Conservation (phyloP, 441 rosid species). For the Pelargonium fulgidum region DNA sequence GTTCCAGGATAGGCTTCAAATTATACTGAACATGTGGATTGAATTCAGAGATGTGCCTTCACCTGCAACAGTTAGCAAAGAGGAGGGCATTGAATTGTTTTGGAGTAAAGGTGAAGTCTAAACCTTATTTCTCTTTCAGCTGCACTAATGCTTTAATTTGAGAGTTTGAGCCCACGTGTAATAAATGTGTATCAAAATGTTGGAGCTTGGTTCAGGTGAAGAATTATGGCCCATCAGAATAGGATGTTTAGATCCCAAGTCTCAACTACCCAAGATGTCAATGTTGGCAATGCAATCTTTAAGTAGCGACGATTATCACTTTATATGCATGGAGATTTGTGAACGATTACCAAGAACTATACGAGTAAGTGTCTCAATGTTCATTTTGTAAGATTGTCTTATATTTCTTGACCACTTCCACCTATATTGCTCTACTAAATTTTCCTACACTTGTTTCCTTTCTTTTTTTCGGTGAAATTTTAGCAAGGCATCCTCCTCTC, state of each 20-base stretch:
- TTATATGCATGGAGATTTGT: constrained; percentile 42
- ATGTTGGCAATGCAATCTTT: constrained; percentile 44
- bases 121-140: neutral
- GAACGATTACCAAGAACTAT: constrained; percentile 25
- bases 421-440: constrained; percentile 5
- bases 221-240: constrained; percentile 55
- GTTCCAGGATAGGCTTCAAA: constrained; percentile 78
- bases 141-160: constrained; percentile 10
- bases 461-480: constrained; percentile 20
- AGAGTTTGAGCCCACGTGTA: neutral
- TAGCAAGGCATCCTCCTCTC: constrained; percentile 49
- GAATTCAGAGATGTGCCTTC: constrained; percentile 50
- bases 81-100: constrained; percentile 61
- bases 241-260: constrained; percentile 41
- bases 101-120: constrained; percentile 39
- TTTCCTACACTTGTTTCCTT: neutral
- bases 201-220: constrained; percentile 34
- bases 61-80: constrained; percentile 68
- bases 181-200: neutral
- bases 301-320: constrained; percentile 37
- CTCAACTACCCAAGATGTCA: constrained; percentile 34
- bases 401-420: neutral
- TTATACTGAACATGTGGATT: constrained; percentile 70
- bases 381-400: neutral
- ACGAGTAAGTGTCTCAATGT: constrained; percentile 28